Evolutionary conservation across 2,329 filamentous ascomycete species (phyloP), one percentile per base, ranked within the genome.

Genomic region (Ophiostoma tasmaniense): DNA sequence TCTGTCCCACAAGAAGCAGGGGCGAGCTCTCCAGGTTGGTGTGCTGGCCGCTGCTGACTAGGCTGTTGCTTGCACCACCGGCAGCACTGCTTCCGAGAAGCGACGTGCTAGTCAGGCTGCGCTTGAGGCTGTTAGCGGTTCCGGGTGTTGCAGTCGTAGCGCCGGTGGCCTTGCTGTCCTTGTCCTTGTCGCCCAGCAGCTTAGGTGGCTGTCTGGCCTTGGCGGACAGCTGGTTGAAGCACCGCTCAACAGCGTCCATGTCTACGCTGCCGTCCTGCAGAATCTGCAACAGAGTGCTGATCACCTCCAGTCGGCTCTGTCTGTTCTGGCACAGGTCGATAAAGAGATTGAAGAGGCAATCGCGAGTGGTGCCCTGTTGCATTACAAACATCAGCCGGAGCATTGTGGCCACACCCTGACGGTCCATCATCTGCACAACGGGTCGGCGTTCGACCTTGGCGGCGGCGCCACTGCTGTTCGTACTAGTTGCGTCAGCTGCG

Each of bases 371-470:
- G 28, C 91, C 92, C 72, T 94, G 91, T 73, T 97, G 92, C 65
- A 92, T 90, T 74, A 98, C 93, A 77, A 99, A 99, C 94, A 99
- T 97, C 11, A 99, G 85, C n/a, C 96, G 91, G 61, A 99, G 84
- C 42, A 99, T 82, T n/a, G 95, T 98, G 33, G 96, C 95, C 73
- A 99, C 89, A 33, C 96, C 95, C 64, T 93, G 86, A 79, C 97
- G 97, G 78, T 99, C 95, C 37, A 99, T 86, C 90, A 99, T 97
- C 77, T 99, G 95, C 30, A 97, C 91, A 70, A 96, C 90, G 28
- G 92, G 89, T 71, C 91, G 90, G 69, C 91, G 88, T 74, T 90
- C 89, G 50, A 83, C 80, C 80, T 93, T 94, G 76, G 84, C 85
- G 3, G 68, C 45, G 22, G 14, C 13, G 20, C 37, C 13, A 20